Base-by-base conservation (phyloP, 495 filamentous ascomycete species). In the Ramalina intermedia region DNA sequence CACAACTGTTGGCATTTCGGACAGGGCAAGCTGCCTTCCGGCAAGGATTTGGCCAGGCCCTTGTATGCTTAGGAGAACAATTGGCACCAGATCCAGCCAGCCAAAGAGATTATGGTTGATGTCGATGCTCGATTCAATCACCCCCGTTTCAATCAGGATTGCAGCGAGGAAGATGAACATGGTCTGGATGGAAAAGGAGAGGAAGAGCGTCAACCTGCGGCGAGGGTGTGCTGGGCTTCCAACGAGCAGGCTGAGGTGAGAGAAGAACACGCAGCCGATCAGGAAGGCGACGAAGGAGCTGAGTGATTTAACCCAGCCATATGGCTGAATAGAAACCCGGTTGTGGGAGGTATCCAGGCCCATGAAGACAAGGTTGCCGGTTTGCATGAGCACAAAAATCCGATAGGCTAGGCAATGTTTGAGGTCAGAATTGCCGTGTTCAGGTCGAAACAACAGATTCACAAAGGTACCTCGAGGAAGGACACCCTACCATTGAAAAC, bases 1-100 rank as follows among this genome's bases (percentile, higher is more conserved):
- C 12, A 87, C 82, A 21, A 79, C 80, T 4, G 80, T 81, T 8
- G 82, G 82, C 35, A 86, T 71, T 61, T 84, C 80, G 51, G 73
- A 75, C 52, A 77, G 76, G 1, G 78, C 79, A 33, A 87, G 61
- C 12, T 75, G 57, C 8, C 82, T 69, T 49, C 70, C 75, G 43
- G 73, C 73, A 6, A 77, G 73, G 55, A 84, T 84, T 56, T 79
- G 76, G 4, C 80, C 80, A 16, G 78, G 79, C 29, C 74, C 78
- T 59, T 86, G 81, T 62, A 85, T 81, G 7, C 82, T 80, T 45
- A 87, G 62, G 27, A 85, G 66, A 3, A 65, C 76, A 41, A 86
- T 66, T 4, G 79, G 72, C 9, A 75, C 64, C 18, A 81, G 56
- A 56, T 75, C 61, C 11, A 68, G 58, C 59, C 69, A 68, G 59